phyloP scores from a whole-genome alignment of 306 rosid genomes.

The Citrullus mucosospermus region DNA sequence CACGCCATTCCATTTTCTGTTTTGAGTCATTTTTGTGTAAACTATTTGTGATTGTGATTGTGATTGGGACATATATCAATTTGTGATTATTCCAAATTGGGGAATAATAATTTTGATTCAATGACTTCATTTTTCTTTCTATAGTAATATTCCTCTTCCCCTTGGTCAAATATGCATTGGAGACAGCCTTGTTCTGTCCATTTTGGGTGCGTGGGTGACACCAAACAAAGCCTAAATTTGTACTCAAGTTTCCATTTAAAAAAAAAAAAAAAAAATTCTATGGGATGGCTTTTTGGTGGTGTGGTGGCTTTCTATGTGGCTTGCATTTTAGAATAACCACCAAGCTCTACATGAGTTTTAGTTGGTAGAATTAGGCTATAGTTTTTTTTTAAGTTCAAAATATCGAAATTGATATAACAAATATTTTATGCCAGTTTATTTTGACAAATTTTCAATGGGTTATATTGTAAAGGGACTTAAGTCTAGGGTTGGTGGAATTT shows the following conservation, averaged over 20 bases:
- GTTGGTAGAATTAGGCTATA: background rate
- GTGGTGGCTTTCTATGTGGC: background rate
- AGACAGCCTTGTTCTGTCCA: background rate
- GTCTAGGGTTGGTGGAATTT: no score
- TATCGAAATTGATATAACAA: no score
- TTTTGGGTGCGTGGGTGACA: background rate
- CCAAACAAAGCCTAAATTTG: background rate
- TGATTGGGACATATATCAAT: background rate
- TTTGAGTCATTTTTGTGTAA: background rate
- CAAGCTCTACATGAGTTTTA: background rate
- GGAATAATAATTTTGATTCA: background rate
- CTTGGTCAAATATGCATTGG: conserved; percentile 1
- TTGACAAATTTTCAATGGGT: no score
- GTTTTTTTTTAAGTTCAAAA: no score
- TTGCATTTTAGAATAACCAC: background rate
- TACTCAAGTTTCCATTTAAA: background rate
- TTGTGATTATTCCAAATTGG: background rate
- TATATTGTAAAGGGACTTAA: no score
- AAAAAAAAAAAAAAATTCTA: background rate
- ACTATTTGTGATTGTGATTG: background rate
- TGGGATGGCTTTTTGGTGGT: background rate
- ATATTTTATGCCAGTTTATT: no score
- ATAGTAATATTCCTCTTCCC: background rate
- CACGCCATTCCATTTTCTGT: background rate
- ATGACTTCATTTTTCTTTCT: background rate